Evolutionary conservation across 1,284 basidiomycete species (phyloP).

Genomic region (Thecaphora thlaspeos): DNA sequence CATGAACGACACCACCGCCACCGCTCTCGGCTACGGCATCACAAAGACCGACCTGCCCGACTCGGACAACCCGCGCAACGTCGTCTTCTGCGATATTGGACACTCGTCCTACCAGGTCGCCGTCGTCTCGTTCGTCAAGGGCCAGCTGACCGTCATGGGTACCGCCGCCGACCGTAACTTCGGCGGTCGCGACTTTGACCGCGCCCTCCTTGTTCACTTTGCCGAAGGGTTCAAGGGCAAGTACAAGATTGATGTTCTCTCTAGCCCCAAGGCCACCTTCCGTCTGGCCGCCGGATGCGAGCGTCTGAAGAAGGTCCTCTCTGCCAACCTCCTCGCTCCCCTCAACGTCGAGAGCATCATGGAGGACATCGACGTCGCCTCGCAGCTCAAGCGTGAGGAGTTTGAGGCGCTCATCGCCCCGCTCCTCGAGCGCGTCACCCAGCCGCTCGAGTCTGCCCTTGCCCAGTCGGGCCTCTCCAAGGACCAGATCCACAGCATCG

Average conservation of each 20-base stretch:
- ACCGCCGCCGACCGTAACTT: constrained; percentile 56
- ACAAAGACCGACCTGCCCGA: constrained; percentile 58
- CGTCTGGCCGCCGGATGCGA: constrained; percentile 55
- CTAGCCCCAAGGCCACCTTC: constrained; percentile 56
- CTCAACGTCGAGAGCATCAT: constrained; percentile 57
- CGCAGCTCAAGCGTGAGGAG: constrained; percentile 56
- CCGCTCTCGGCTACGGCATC: constrained; percentile 56
- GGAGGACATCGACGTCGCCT: constrained; percentile 56
- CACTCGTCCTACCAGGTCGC: constrained; percentile 57
- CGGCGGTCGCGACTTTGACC: constrained; percentile 57
- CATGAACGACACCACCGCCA: constrained; percentile 57
- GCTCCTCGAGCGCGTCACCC: constrained; percentile 45
- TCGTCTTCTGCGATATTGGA: constrained; percentile 57
- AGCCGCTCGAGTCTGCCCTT: constrained; percentile 50
- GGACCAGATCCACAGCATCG: constrained; percentile 54
- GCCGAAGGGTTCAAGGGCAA: constrained; percentile 57
- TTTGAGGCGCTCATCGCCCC: constrained; percentile 54
- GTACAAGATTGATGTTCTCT: constrained; percentile 57
- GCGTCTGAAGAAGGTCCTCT: constrained; percentile 58
- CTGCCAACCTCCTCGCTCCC: constrained; percentile 55
- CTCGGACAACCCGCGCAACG: constrained; percentile 53
- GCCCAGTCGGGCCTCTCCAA: constrained; percentile 52
- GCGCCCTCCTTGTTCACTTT: constrained; percentile 56
- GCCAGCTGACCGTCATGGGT: constrained; percentile 56
- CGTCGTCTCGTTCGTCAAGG: constrained; percentile 56